Evolutionary conservation across 495 filamentous ascomycete genomes (phyloP).

Genomic region (Xeromyces bisporus): DNA sequence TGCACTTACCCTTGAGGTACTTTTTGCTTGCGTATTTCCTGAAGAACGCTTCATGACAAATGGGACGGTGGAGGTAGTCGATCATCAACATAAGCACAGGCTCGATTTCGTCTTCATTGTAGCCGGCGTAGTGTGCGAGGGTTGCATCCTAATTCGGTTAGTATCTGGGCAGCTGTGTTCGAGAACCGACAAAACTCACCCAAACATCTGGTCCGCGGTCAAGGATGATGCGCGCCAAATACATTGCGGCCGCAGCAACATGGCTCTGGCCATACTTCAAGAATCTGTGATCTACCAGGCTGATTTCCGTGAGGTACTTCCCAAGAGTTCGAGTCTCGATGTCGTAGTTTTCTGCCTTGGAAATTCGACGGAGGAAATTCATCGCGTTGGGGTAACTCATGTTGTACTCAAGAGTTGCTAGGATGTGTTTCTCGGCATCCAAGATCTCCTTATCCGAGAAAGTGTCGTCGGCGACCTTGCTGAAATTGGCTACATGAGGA

Average conservation of each 20-base stretch:
- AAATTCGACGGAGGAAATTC: slow-evolving; percentile 97
- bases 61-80: slow-evolving; percentile 78
- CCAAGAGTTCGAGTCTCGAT: slow-evolving; percentile 91
- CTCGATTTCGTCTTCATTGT: slow-evolving; percentile 78
- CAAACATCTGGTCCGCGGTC: slow-evolving; percentile 78
- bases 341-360: slow-evolving; percentile 96
- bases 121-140: slow-evolving; percentile 84
- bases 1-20: slow-evolving; percentile 71
- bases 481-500: slow-evolving; percentile 91
- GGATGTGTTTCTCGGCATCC: slow-evolving; percentile 87
- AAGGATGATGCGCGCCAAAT: slow-evolving; percentile 74
- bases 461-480: slow-evolving; percentile 88
- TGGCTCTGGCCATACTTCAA: slow-evolving; percentile 76
- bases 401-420: slow-evolving; percentile 83
- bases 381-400: slow-evolving; percentile 98
- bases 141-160: slow-evolving; percentile 52
- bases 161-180: too few relatives aligned
- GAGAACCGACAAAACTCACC: too few relatives aligned
- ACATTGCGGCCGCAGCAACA: slow-evolving; percentile 86
- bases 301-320: slow-evolving; percentile 98
- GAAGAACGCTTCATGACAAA: slow-evolving; percentile 92
- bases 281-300: slow-evolving; percentile 83
- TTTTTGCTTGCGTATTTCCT: slow-evolving; percentile 99
- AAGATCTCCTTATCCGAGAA: slow-evolving; percentile 93
- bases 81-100: slow-evolving; percentile 90